Evolutionary conservation across 1,139 yeast genomes (phyloP).

Genomic region (Magnusiomyces clavatus): DNA sequence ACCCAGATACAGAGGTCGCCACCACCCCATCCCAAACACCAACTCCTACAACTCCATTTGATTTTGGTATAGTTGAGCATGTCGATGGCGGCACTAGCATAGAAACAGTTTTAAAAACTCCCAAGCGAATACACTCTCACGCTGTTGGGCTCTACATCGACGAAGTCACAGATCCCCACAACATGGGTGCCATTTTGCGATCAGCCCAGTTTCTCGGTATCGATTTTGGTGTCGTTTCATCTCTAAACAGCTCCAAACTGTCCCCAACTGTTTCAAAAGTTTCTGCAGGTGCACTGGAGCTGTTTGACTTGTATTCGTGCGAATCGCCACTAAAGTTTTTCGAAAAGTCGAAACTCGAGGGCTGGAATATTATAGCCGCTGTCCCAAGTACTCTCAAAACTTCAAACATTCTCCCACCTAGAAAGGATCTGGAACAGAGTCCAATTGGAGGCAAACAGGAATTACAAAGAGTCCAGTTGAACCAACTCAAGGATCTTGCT

Average conservation of each 20-base stretch:
- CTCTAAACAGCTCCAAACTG: conserved; percentile 62
- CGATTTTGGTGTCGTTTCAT: conserved; percentile 69
- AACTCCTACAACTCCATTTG: no score
- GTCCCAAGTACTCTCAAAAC: conserved; percentile 32
- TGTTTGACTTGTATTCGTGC: conserved; percentile 52
- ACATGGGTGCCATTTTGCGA: conserved; percentile 78
- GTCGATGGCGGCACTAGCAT: background rate
- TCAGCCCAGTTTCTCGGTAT: conserved; percentile 80
- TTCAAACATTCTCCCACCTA: conserved; percentile 27
- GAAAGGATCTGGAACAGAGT: conserved; percentile 22
- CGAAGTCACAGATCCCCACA: conserved; percentile 84
- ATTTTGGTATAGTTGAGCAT: background rate
- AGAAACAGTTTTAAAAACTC: no score
- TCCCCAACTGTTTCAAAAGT: conserved; percentile 76
- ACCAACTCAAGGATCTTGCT: conserved; percentile 30
- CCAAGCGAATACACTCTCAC: conserved; percentile 18
- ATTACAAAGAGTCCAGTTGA: conserved; percentile 29
- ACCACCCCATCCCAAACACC: background rate
- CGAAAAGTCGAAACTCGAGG: conserved; percentile 44
- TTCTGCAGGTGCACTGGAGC: conserved; percentile 74
- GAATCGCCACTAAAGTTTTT: conserved; percentile 56
- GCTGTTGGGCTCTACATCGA: conserved; percentile 77
- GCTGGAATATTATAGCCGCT: conserved; percentile 74
- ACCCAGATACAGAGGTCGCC: no score
- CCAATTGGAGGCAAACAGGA: conserved; percentile 21